These are phyloP conservation scores for Phytophthora foliorum DNA, from an alignment of 352 stramenopile species.

Conservation along the genomic window DNA sequence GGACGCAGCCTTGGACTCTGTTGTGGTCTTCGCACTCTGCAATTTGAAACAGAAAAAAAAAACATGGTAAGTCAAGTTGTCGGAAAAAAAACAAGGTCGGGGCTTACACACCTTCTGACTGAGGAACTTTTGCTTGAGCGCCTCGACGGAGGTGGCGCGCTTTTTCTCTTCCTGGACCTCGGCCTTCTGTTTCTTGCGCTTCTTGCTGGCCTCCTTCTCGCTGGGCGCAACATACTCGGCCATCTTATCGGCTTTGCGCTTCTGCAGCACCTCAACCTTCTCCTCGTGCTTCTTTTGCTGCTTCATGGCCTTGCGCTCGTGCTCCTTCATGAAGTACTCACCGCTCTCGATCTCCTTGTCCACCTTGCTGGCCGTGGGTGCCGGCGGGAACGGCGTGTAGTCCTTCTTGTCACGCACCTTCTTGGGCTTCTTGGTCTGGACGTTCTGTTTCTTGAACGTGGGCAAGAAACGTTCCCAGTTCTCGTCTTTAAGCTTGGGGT, in stretches of 20 bases:
- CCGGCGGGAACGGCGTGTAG: slow-evolving; percentile 99
- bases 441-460: slow-evolving; percentile 99
- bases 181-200: slow-evolving; percentile 79
- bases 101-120: slow-evolving; percentile 64
- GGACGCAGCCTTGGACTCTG: slow-evolving; percentile 30
- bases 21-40: slow-evolving; percentile 53
- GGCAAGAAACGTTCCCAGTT: slow-evolving; percentile 99
- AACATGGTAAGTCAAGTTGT: slow-evolving; percentile 6
- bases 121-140: slow-evolving; percentile 88
- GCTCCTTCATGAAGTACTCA: slow-evolving; percentile 99
- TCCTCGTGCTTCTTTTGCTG: slow-evolving; percentile 89
- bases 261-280: slow-evolving; percentile 64
- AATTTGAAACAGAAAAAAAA: slow-evolving; percentile 11
- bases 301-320: slow-evolving; percentile 94
- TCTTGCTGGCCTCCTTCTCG: slow-evolving; percentile 82
- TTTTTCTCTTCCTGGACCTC: slow-evolving; percentile 55
- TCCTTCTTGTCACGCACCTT: slow-evolving; percentile 93
- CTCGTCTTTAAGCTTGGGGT: slow-evolving; percentile 96
- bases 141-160: slow-evolving; percentile 64
- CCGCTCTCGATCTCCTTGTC: slow-evolving; percentile 99
- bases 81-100: neutral
- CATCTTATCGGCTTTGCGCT: slow-evolving; percentile 80
- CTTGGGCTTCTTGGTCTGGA: slow-evolving; percentile 96
- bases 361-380: slow-evolving; percentile 96
- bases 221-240: slow-evolving; percentile 79